A percentile compares a stretch with the other conserved stretches of the same genome.
phyloP scores from a whole-genome alignment of 78 protist species.

The slime mould (Dictyostelium discoideum) region DNA sequence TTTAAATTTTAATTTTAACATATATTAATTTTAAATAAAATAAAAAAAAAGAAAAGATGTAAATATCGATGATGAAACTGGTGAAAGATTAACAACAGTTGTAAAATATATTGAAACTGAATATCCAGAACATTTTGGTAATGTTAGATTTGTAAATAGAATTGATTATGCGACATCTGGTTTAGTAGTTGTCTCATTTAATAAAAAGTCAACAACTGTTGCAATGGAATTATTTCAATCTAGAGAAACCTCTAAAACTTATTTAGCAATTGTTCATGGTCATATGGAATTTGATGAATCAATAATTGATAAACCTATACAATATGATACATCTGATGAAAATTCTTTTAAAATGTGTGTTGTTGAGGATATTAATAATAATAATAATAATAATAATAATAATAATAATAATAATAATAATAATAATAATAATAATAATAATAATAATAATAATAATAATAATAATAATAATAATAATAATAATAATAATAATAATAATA shows the following conservation, averaged over 20 bases:
- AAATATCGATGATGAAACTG: slow-evolving; percentile 51
- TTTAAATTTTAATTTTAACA: no score
- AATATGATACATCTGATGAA: slow-evolving; percentile 10
- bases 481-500: background rate
- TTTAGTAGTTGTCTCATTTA: slow-evolving; percentile 1
- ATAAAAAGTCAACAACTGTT: slow-evolving; percentile 1
- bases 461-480: slow-evolving; percentile 4
- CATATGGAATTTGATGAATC: background rate
- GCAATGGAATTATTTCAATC: slow-evolving; percentile 29
- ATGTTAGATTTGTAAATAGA: slow-evolving; percentile 52
- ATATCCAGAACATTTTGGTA: slow-evolving; percentile 11
- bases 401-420: slow-evolving; percentile 4
- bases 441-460: background rate
- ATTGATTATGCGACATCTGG: slow-evolving; percentile 71
- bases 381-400: background rate
- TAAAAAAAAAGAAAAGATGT: slow-evolving; percentile 21
- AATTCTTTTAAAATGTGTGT: slow-evolving; percentile 52
- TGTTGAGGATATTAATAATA: background rate
- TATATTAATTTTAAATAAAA: background rate
- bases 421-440: background rate
- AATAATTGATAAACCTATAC: slow-evolving; percentile 44
- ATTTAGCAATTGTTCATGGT: slow-evolving; percentile 49
- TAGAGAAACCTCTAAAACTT: slow-evolving; percentile 25
- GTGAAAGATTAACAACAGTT: slow-evolving; percentile 21
- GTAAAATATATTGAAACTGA: background rate